phyloP scores from a whole-genome alignment of 2,329 filamentous ascomycete genomes.

The Trichoderma afroharzianum region DNA sequence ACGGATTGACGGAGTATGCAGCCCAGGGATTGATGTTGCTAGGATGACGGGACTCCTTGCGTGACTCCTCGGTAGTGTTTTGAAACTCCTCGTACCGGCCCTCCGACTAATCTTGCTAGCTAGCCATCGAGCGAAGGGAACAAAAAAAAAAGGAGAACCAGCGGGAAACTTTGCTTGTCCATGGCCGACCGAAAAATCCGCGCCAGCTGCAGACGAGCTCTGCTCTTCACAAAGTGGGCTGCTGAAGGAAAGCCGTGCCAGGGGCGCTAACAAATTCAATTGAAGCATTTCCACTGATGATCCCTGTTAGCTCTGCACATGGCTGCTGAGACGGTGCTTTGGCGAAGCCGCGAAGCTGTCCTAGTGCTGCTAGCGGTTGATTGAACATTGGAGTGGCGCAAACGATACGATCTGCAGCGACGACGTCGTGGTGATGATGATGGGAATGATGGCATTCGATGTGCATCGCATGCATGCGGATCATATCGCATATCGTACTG shows the following conservation, averaged over 20 bases:
- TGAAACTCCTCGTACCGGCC: neutral
- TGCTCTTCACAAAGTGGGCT: neutral
- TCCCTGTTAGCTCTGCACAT: conserved; percentile 9
- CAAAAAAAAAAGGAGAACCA: neutral
- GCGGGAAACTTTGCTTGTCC: neutral
- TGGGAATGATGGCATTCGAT: neutral
- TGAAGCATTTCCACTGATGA: neutral
- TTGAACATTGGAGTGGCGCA: neutral
- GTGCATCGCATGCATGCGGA: neutral
- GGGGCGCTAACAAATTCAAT: conserved; percentile 15
- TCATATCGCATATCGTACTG: neutral
- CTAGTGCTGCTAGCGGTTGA: neutral
- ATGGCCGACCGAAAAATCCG: conserved; percentile 7
- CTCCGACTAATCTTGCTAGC: neutral
- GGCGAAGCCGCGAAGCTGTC: neutral
- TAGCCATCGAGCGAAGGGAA: neutral
- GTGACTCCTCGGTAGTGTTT: neutral
- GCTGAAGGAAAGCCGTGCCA: neutral
- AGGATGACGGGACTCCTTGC: conserved; percentile 9
- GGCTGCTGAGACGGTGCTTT: neutral
- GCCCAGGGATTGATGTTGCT: neutral
- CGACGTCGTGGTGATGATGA: conserved; percentile 11
- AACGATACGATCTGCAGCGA: conserved; percentile 13
- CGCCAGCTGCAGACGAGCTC: neutral
- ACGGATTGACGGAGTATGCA: neutral